These are phyloP conservation scores for Periconia sp. DNA, from an alignment of 2,329 filamentous ascomycete species.

Conservation along the genomic window DNA sequence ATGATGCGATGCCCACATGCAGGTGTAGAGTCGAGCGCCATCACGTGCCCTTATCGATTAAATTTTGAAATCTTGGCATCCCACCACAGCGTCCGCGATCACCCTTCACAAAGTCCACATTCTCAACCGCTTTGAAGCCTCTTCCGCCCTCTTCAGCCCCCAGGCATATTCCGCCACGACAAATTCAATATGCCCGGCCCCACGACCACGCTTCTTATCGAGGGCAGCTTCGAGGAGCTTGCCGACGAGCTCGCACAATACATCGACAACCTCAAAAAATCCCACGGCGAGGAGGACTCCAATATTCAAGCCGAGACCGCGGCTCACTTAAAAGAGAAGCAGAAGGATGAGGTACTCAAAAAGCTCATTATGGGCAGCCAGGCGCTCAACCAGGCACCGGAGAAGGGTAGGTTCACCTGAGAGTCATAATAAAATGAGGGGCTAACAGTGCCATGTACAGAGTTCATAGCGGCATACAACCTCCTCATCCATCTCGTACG, in stretches of 20 bases:
- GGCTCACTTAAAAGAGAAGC: slow-evolving; percentile 66
- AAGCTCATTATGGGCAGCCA: slow-evolving; percentile 81
- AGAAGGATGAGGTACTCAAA: slow-evolving; percentile 83
- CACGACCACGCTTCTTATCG: slow-evolving; percentile 70
- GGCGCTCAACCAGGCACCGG: slow-evolving; percentile 79
- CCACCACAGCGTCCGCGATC: slow-evolving; percentile 24
- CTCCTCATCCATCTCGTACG: slow-evolving; percentile 90
- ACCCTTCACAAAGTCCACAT: slow-evolving; percentile 22
- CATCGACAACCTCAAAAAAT: slow-evolving; percentile 78
- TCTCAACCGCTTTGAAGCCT: slow-evolving; percentile 11
- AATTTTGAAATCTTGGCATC: slow-evolving; percentile 36
- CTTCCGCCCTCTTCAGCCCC: slow-evolving; percentile 13
- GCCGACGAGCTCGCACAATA: slow-evolving; percentile 93
- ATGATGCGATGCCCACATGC: background rate
- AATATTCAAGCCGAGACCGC: slow-evolving; percentile 64
- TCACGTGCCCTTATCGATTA: slow-evolving; percentile 20
- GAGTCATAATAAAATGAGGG: slow-evolving; percentile 4
- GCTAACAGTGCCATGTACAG: slow-evolving; percentile 49
- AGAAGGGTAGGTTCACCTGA: slow-evolving; percentile 64
- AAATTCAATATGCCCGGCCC: slow-evolving; percentile 58
- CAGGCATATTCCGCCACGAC: slow-evolving; percentile 24
- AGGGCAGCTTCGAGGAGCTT: slow-evolving; percentile 92
- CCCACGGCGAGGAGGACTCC: slow-evolving; percentile 54
- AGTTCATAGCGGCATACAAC: slow-evolving; percentile 95
- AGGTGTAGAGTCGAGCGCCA: background rate